Evolutionary conservation across 331 rosid genomes (phyloP).

Genomic region (Pyracantha coccinea): DNA sequence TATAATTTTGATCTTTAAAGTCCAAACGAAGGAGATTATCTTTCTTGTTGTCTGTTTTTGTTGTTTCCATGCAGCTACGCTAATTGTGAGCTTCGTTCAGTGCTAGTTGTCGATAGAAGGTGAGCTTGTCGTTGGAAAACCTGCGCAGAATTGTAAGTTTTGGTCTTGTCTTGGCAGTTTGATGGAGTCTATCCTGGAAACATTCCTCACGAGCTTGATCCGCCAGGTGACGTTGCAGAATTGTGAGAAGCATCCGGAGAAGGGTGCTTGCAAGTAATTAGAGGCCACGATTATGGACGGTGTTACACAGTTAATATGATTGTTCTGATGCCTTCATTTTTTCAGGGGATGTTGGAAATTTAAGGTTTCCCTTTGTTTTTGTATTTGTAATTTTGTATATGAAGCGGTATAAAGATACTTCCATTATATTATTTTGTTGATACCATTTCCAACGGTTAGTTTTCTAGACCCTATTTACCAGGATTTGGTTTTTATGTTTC

Average conservation of each 20-base stretch:
- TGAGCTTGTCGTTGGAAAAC: slow-evolving; percentile 24
- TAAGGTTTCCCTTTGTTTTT: too few species aligned
- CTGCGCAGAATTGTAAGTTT: slow-evolving; percentile 8
- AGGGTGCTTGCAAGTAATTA: slow-evolving; percentile 13
- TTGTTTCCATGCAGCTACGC: slow-evolving; percentile 49
- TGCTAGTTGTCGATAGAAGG: slow-evolving; percentile 70
- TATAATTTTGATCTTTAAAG: too few species aligned
- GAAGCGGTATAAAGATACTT: too few species aligned
- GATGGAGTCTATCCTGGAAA: slow-evolving; percentile 69
- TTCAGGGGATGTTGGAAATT: too few species aligned
- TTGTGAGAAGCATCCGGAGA: slow-evolving; percentile 33
- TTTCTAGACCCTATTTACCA: too few species aligned
- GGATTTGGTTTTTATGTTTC: too few species aligned
- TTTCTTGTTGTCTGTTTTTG: too few species aligned
- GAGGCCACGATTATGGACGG: not conserved
- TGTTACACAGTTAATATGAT: not conserved
- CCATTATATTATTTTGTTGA: too few species aligned
- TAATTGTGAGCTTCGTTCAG: slow-evolving; percentile 80
- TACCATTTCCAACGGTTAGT: too few species aligned
- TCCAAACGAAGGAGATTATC: too few species aligned
- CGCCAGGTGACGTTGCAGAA: slow-evolving; percentile 55
- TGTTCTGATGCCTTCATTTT: not conserved
- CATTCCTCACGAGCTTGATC: slow-evolving; percentile 59
- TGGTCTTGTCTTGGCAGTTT: slow-evolving; percentile 34
- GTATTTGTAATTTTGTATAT: too few species aligned